A percentile compares a stretch with the other conserved stretches of the same genome.
phyloP scores from a whole-genome alignment of 1,284 basidiomycete species.

The Sutorius eximius region DNA sequence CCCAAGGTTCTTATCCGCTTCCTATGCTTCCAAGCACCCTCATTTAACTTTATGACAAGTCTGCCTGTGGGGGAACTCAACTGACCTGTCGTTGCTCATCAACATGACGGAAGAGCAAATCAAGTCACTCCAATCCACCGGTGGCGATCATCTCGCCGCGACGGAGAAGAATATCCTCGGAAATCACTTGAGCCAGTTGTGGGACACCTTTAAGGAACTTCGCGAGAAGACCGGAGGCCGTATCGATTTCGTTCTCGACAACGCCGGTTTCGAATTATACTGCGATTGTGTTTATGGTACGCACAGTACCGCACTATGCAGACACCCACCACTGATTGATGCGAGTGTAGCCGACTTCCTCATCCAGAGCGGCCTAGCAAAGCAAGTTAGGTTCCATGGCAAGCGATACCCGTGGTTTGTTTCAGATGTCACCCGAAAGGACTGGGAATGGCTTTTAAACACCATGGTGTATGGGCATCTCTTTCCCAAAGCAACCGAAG shows the following conservation, averaged over 20 bases:
- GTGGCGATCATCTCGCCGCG: slow-evolving; percentile 91
- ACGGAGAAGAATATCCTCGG: slow-evolving; percentile 96
- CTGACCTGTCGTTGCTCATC: slow-evolving; percentile 92
- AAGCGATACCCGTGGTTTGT: slow-evolving; percentile 93
- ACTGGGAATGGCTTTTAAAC: slow-evolving; percentile 94
- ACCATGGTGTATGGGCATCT: slow-evolving; percentile 86
- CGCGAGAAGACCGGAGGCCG: slow-evolving; percentile 74
- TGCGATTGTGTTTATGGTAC: slow-evolving; percentile 94
- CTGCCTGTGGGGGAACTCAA: slow-evolving; percentile 96
- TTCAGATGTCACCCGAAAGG: slow-evolving; percentile 95
- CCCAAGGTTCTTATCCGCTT: slow-evolving; percentile 59
- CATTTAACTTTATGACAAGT: slow-evolving; percentile 47
- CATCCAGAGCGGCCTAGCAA: slow-evolving; percentile 87
- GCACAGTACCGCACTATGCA: slow-evolving; percentile 21
- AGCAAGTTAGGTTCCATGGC: slow-evolving; percentile 88
- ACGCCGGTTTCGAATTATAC: slow-evolving; percentile 93
- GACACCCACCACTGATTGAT: slow-evolving; percentile 7
- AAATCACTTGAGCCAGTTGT: slow-evolving; percentile 78
- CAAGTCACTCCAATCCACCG: slow-evolving; percentile 95
- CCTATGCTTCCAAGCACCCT: neutral
- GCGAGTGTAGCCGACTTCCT: slow-evolving; percentile 75
- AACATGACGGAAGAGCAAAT: slow-evolving; percentile 99
- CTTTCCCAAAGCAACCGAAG: slow-evolving; percentile 79
- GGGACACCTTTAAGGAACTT: slow-evolving; percentile 78
- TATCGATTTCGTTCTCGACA: slow-evolving; percentile 89